Conservation (phyloP, 306 rosid species). For the Pueraria montana region DNA sequence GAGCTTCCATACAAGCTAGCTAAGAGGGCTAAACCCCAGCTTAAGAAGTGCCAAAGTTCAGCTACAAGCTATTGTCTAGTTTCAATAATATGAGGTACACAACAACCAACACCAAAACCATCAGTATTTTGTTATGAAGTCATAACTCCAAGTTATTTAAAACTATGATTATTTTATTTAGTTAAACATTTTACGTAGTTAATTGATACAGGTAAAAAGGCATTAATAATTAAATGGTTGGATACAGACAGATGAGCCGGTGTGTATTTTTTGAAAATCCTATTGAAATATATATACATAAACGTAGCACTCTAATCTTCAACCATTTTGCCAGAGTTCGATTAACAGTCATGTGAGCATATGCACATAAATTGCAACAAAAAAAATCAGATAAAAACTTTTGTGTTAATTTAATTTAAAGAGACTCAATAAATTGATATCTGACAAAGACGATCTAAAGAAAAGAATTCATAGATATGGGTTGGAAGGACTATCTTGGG, state of each 20-base stretch:
- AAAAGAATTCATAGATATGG: constrained; percentile 63
- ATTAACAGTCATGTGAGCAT: background rate
- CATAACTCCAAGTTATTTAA: background rate
- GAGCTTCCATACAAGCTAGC: background rate
- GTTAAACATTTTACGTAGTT: background rate
- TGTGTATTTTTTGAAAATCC: too few species aligned
- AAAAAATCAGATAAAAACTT: background rate
- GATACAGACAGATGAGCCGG: background rate
- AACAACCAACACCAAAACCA: background rate
- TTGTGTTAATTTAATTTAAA: background rate
- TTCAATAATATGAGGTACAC: background rate
- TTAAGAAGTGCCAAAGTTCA: background rate
- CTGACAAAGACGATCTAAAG: constrained; percentile 62
- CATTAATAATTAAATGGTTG: background rate
- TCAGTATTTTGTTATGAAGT: too few species aligned
- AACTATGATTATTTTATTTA: background rate
- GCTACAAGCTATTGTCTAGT: background rate
- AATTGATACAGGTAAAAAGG: background rate
- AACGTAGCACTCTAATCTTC: background rate
- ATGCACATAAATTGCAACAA: background rate
- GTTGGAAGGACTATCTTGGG: constrained; percentile 47
- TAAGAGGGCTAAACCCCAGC: background rate
- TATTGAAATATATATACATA: background rate
- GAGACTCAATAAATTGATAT: constrained; percentile 15
- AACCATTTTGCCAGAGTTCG: background rate